Base-by-base conservation (phyloP, 768 basidiomycete species). In the Lanmaoa rubissima region DNA sequence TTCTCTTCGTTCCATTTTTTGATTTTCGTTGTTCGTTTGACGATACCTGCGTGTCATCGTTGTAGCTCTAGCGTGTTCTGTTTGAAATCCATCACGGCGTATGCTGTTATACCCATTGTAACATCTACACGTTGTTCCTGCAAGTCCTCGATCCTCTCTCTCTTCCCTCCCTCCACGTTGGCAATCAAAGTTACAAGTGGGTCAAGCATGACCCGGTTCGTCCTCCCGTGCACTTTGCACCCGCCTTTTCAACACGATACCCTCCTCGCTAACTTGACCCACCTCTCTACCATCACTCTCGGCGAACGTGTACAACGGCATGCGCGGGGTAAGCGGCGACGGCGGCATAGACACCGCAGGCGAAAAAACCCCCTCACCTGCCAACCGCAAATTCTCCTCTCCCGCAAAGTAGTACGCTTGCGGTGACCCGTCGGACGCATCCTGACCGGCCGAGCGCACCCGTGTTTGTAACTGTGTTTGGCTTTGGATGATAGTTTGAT, bases 311-410 rank as follows among this genome's bases (percentile, higher is more conserved):
- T 38, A 62, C 63, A 71, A 54, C 34, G 65, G 45, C 53, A 68
- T 69, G 9, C 81, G 78, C 47, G 74, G 79, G 13, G 80, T 68
- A 16, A 78, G 78, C 1, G 89, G 89, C 39, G 88, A 90, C 31
- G 86, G 75, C 6, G 90, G 84, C 60, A 76, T 74, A 31, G 87
- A 88, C 19, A 78, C 78, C 41, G 82, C 84, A 48, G 90, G 90
- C 8, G 88, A 90, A 64, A 91, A 86, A 35, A 86, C 78, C 35
- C 83, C 87, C 31, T 85, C 88, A 13, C 88, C 89, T 1, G 87
- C 81, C 43, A 90, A 75, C 67, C 78, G 76, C 44, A 83, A 65
- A 58, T 75, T 73, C 49, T 75, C 77, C 44, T 78, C 82, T 19
- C 78, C 78, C 28, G 79, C 78, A 62, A 83, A 84, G 65, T 78